Conservation (phyloP, 805 yeast species). For the Cephaloascus albidus region DNA sequence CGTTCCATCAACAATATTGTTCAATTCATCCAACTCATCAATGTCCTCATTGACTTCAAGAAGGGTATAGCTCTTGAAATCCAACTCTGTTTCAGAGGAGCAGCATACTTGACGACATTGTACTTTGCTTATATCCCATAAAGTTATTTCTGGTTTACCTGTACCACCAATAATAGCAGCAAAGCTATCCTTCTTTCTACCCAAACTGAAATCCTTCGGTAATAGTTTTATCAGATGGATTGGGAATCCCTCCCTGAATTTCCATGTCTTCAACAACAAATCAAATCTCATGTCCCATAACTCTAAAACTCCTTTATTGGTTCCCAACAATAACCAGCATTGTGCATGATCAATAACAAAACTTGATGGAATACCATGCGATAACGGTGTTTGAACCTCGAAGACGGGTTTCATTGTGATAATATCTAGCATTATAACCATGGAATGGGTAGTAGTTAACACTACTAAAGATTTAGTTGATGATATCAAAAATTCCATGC, state of each 20-base stretch:
- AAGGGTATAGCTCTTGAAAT: constrained; percentile 13
- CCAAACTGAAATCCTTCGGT: constrained; percentile 25
- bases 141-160: constrained; percentile 44
- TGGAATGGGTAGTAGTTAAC: constrained; percentile 42
- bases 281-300: constrained; percentile 78
- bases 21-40: not conserved
- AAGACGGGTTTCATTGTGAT: constrained; percentile 37
- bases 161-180: constrained; percentile 64
- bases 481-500: constrained; percentile 29
- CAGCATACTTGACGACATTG: constrained; percentile 37
- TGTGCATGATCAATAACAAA: constrained; percentile 45
- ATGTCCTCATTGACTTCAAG: constrained; percentile 11
- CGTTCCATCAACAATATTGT: not conserved
- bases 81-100: constrained; percentile 10
- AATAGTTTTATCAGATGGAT: constrained; percentile 38
- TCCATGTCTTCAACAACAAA: constrained; percentile 52
- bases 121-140: constrained; percentile 68
- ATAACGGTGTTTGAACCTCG: constrained; percentile 41
- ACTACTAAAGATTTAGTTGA: constrained; percentile 34
- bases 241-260: constrained; percentile 38
- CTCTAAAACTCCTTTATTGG: constrained; percentile 61
- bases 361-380: constrained; percentile 58
- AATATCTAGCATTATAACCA: constrained; percentile 47
- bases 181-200: constrained; percentile 26
- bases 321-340: constrained; percentile 68